Evolutionary conservation across 192 early-diverging fungal genomes (phyloP).

Genomic region (Funneliformis geosporum): DNA sequence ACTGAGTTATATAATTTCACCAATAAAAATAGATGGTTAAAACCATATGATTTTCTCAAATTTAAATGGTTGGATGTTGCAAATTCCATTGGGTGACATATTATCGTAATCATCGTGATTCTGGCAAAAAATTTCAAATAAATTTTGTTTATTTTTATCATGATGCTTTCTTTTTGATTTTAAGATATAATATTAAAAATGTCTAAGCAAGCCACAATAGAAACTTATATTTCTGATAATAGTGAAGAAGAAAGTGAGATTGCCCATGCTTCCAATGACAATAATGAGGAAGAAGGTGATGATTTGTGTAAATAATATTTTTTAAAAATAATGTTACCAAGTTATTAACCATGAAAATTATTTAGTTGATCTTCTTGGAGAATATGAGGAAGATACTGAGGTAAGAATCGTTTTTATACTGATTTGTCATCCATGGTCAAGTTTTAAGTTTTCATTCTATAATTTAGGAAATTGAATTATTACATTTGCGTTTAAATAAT

Average conservation of each 20-base stretch:
- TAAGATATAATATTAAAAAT: too few relatives aligned
- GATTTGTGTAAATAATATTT: background rate
- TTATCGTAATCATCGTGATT: too few relatives aligned
- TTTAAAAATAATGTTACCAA: background rate
- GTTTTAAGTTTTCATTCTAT: background rate
- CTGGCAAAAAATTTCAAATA: too few relatives aligned
- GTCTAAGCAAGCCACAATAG: background rate
- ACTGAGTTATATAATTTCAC: too few relatives aligned
- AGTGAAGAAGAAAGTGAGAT: background rate
- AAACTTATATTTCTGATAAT: background rate
- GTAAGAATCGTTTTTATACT: background rate
- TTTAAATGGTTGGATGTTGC: too few relatives aligned
- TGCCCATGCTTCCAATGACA: too few relatives aligned
- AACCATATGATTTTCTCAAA: too few relatives aligned
- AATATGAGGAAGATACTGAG: slow-evolving; percentile 6
- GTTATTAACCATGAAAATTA: background rate
- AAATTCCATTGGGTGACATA: too few relatives aligned
- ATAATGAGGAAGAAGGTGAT: background rate
- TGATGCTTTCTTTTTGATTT: too few relatives aligned
- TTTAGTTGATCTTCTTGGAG: background rate
- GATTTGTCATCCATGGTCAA: background rate
- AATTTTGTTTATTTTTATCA: too few relatives aligned
- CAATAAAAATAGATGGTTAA: too few relatives aligned
- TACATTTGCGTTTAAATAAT: slow-evolving; percentile 63
- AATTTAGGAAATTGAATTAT: slow-evolving; percentile 67